Conservation (phyloP, 2,329 filamentous ascomycete species). For the Diaporthe helianthi region DNA sequence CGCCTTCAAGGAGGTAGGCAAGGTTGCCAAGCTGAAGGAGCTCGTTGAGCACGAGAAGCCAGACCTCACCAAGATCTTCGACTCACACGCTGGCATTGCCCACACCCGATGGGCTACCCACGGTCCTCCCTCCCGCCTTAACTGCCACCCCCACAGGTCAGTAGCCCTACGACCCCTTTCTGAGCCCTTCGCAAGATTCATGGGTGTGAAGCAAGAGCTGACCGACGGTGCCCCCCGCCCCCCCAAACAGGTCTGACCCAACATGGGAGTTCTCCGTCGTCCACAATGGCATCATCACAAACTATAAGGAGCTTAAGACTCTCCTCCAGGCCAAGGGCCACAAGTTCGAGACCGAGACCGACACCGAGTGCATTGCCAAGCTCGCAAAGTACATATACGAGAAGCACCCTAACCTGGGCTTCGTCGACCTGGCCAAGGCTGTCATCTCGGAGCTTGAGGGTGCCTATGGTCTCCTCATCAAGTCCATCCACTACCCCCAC, state of each 20-base stretch:
- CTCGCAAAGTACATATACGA: constrained; percentile 98
- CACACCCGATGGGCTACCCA: constrained; percentile 99
- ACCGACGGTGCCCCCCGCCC: too few relatives aligned
- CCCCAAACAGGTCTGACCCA: constrained; percentile 76
- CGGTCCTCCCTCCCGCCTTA: constrained; percentile 88
- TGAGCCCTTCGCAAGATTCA: neutral
- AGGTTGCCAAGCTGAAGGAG: constrained; percentile 95
- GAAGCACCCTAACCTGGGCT: constrained; percentile 90
- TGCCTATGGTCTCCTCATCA: constrained; percentile 95
- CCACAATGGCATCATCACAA: constrained; percentile 99
- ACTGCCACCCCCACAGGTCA: constrained; percentile 98
- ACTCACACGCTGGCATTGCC: constrained; percentile 97
- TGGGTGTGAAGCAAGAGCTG: constrained; percentile 8
- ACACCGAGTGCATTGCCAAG: constrained; percentile 99
- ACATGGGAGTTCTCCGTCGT: constrained; percentile 97
- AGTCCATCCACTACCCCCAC: constrained; percentile 97
- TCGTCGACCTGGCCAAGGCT: constrained; percentile 95
- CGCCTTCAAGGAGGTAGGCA: constrained; percentile 99
- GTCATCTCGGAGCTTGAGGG: constrained; percentile 98
- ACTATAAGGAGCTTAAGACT: constrained; percentile 99
- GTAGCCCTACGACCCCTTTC: constrained; percentile 39
- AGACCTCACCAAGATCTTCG: constrained; percentile 91
- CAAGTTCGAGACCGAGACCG: constrained; percentile 98
- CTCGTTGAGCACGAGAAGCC: constrained; percentile 85
- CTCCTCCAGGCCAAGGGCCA: constrained; percentile 94